These are phyloP conservation scores for Solanum tacnaense DNA, from an alignment of 257 asterid genomes.

Conservation along the genomic window DNA sequence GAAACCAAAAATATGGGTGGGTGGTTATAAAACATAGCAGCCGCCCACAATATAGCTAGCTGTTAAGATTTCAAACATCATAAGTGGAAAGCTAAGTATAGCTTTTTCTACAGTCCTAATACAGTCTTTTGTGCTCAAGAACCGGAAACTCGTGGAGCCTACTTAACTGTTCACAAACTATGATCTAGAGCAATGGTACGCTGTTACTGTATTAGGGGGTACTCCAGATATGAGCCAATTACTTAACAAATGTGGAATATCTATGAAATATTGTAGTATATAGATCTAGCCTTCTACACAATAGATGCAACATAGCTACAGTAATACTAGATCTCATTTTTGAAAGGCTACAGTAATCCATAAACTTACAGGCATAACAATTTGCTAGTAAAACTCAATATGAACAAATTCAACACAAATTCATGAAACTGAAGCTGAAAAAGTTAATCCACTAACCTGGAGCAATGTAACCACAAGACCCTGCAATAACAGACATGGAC, in stretches of 20 bases:
- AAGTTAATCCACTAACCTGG: conserved; percentile 45
- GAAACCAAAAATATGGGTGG: background rate
- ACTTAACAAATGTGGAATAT: background rate
- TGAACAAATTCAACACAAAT: background rate
- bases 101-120: background rate
- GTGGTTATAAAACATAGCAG: background rate
- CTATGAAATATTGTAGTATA: background rate
- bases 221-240: background rate
- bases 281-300: background rate
- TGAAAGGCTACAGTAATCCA: background rate
- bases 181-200: background rate
- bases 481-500: conserved; percentile 97
- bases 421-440: background rate
- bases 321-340: background rate
- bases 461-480: conserved; percentile 95
- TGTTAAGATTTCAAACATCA: background rate
- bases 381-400: background rate
- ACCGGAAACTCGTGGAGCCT: background rate
- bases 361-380: background rate
- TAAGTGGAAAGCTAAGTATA: background rate
- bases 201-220: background rate
- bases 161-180: background rate
- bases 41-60: background rate
- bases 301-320: background rate
- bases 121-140: background rate